These are phyloP conservation scores for Phaseolus lunatus DNA, from an alignment of 306 rosid species.

Conservation along the genomic window DNA sequence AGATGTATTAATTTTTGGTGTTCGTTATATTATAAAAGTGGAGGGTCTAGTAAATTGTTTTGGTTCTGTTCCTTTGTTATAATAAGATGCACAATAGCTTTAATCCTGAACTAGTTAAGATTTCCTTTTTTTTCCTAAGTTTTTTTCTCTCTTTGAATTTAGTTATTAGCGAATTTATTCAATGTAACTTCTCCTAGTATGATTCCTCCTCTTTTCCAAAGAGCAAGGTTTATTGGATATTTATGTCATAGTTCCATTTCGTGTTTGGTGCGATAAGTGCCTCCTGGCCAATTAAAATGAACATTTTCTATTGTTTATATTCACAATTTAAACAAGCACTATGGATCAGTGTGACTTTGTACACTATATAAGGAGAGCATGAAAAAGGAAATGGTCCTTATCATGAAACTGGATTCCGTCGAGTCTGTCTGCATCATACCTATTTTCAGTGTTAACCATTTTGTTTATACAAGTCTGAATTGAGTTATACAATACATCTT, in stretches of 20 bases:
- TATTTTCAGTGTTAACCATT: neutral
- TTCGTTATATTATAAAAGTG: neutral
- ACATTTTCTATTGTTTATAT: neutral
- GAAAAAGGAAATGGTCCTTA: slow-evolving; percentile 9
- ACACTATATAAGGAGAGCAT: neutral
- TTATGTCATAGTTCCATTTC: neutral
- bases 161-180: neutral
- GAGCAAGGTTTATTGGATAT: neutral
- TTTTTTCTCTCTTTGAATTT: neutral
- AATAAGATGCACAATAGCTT: neutral
- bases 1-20: neutral
- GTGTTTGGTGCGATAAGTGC: neutral
- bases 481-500: slow-evolving; percentile 1
- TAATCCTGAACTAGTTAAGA: neutral
- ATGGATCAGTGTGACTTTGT: neutral
- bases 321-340: neutral
- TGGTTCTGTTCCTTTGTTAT: neutral
- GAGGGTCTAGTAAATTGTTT: slow-evolving; percentile 2
- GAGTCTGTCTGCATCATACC: neutral
- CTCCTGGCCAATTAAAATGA: neutral
- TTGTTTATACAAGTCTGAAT: neutral
- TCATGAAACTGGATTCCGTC: neutral
- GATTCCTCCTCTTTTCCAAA: neutral
- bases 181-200: neutral
- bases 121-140: neutral